phyloP scores from a whole-genome alignment of 2,329 filamentous ascomycete species.

The Alternaria angustiovoidea region DNA sequence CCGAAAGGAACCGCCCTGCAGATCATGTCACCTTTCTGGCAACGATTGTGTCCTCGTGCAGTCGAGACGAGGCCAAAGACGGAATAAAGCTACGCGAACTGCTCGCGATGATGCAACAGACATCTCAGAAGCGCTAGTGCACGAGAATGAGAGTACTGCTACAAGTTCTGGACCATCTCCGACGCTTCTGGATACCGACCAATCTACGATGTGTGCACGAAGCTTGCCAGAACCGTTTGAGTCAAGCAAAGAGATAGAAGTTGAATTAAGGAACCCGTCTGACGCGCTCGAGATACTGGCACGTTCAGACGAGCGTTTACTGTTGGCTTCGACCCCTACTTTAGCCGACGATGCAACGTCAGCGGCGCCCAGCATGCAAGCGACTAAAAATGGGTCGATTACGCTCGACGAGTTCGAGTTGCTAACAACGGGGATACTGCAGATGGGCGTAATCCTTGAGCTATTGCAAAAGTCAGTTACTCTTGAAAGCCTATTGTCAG shows the following conservation, averaged over 20 bases:
- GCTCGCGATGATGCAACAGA: background rate
- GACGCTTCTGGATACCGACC: background rate
- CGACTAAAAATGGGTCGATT: background rate
- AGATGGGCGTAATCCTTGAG: background rate
- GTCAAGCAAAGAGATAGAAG: background rate
- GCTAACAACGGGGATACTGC: background rate
- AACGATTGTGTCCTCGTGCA: background rate
- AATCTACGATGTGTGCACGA: background rate
- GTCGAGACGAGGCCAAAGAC: background rate
- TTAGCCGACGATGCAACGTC: background rate
- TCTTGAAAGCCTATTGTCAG: background rate
- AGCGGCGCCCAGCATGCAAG: background rate
- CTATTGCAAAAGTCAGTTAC: background rate
- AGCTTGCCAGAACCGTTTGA: background rate
- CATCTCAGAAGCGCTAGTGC: background rate
- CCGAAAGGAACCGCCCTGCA: background rate
- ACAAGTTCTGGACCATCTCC: background rate
- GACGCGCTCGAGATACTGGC: background rate
- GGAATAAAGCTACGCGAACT: background rate
- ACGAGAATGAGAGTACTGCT: background rate
- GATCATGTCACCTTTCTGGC: background rate
- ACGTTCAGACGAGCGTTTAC: background rate
- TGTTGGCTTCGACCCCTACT: background rate
- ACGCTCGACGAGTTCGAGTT: background rate
- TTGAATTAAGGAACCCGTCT: background rate